Percentiles rank a stretch among this genome's conserved stretches.
Evolutionary conservation across 495 filamentous ascomycete genomes (phyloP).

Genomic region (Aspergillus haitiensis): DNA sequence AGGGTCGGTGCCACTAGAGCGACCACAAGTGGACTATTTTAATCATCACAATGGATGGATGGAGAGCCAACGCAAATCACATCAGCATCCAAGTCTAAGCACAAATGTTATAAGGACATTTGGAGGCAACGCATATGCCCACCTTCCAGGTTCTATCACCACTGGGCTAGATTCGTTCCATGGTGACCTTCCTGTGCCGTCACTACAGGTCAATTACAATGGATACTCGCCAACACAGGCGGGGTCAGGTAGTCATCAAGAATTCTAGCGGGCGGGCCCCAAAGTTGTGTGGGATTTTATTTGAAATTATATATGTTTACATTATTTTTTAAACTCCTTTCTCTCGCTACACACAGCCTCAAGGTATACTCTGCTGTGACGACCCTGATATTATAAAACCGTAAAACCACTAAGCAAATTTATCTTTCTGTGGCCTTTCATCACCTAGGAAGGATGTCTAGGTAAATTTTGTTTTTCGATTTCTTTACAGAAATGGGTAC

Average conservation of each 20-base stretch:
- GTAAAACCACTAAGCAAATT: no score
- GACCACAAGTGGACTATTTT: conserved; percentile 38
- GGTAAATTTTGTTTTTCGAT: no score
- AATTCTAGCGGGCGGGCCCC: conserved; percentile 23
- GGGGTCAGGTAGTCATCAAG: conserved; percentile 30
- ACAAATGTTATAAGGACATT: conserved; percentile 29
- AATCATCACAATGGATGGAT: conserved; percentile 28
- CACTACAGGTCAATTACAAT: conserved; percentile 38
- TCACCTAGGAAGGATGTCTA: no score
- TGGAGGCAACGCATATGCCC: conserved; percentile 25
- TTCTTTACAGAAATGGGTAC: no score
- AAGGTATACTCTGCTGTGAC: no score
- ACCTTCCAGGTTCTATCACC: conserved; percentile 32
- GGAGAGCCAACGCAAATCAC: conserved; percentile 10
- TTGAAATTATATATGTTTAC: neutral
- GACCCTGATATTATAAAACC: no score
- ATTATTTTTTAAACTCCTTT: neutral
- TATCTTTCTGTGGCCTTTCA: no score
- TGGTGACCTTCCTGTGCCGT: conserved; percentile 33
- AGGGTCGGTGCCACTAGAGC: conserved; percentile 29
- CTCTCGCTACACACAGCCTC: no score
- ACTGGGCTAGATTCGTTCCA: conserved; percentile 36
- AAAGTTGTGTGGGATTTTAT: neutral
- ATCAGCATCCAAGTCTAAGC: conserved; percentile 29
- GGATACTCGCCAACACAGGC: conserved; percentile 35